Base-by-base conservation (phyloP, 2,329 filamentous ascomycete species). In the Aspergillus ibericus region DNA sequence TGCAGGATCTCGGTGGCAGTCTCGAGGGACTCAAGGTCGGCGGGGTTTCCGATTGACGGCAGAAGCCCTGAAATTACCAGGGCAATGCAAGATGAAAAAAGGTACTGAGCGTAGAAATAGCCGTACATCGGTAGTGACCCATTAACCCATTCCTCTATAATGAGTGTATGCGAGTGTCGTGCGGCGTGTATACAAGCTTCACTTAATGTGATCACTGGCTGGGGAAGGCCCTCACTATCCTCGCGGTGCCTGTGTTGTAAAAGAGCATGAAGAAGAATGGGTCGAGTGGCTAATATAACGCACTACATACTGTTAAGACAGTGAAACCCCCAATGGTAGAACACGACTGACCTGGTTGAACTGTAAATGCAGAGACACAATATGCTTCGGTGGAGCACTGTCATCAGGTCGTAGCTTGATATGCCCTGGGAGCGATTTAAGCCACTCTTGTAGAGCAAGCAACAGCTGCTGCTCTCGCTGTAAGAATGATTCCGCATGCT, bases 211-310 rank as follows among this genome's bases (percentile, higher is more conserved):
- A 68, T 63, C 2, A 71, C 62, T 5, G 69, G 67, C 15, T 70
- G 69, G 46, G 60, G 38, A 53, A 22, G 32, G 42, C 54, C 51
- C 47, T 55, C 34, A 2, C 53, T 40, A 13, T 56, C 47, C 49
- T 64, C 49, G 32, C 44, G 48, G 4, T 59, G 20, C 16, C 56
- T 65, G 29, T 53, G 53, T 53, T 68, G 66, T 18, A 68, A 66
- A 3, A 75, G 68, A 9, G 69, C 62, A 54, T 75, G 68, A 10
- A 75, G 65, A 15, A 75, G 59, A 12, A 74, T 70, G 2, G 73
- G 70, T n/a, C 72, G 66, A 12, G 71, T 75, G 1, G 73, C 68
- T 34, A 74, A 58, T 9, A 75, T 74, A 1, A 75, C 71, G 57
- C 73, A 77, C 67, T 69, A 20, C 5, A n/a, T 29, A n/a, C 34